Evolutionary conservation across 768 basidiomycete genomes (phyloP), one percentile per base, ranked within the genome.

Genomic region (Leccinum variicolor): DNA sequence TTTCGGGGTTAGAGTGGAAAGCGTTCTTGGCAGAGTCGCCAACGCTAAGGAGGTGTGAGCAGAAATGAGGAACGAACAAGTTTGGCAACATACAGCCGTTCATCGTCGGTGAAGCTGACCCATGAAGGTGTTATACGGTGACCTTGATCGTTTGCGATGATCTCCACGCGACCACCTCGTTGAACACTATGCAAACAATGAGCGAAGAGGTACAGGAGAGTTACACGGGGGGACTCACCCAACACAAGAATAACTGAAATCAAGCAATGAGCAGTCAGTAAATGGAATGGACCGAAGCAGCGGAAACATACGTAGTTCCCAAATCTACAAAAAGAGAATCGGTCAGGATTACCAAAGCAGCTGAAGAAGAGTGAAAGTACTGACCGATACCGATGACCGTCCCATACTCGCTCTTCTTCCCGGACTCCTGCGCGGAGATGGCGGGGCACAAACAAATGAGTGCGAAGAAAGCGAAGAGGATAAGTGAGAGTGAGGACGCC

Each of bases 1-100:
- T 98, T 64, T 81, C 66, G 19, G 96, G 93, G 76, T 98, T 93
- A 47, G 89, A 81, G 74, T 92, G 87, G 77, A 86, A 93, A 29
- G 94, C 93, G 71, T 99, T 98, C 79, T 99, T 99, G 46, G 96
- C 96, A 58, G 86, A 83, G 73, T 99, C 96, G 68, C 97, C 96
- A 67, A 99, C 90, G 70, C 74, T 80, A 19, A 8, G 0, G 31
- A 2, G 21, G 1, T 0, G 39, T 55, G 1, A 61, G 29, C 2
- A 4, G 0, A 28, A 1, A 15, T 2, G 10, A 4, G 2, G 25
- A 8, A 15, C 1, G 13, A 5, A 26, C 0, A 17, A 56, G 29
- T 47, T 21, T 4, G 3, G 3, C 1, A 21, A 64, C 68, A 53
- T 43, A 71, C 83, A 87, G 79, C 70, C 90, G 83, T 72, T 92